Base-by-base conservation (phyloP, 225 moss, liverwort and hornwort species). In the Bryoerythrophyllum caledonicum region DNA sequence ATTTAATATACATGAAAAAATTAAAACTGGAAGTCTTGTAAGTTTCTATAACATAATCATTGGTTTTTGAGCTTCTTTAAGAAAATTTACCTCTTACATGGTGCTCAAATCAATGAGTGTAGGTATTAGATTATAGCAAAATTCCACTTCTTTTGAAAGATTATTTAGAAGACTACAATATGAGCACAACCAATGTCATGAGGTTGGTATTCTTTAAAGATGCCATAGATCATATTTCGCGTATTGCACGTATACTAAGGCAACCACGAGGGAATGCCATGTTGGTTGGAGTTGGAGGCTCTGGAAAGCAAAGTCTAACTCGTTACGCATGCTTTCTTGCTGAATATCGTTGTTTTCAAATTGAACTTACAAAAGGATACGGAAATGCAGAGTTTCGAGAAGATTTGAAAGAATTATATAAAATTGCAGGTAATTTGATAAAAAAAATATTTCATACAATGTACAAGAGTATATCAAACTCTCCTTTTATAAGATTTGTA, bases 241-340 rank as follows among this genome's bases (percentile, higher is more conserved):
- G 88, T 9, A 67, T 91, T 72, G 82, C 94, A 7, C 86, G 96
- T 0, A 80, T 96, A 41, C 77, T 96, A 63, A 77, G 94, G 14
- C 96, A 94, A 65, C 94, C 96, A 3, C 82, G 92, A 62, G 96
- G 96, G 2, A 96, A 96, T 72, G 94, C 96, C n/a, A 94, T 96
- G 94, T 73, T 96, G 43, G 92, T 96, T 2, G 96, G 94, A 79
- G 91, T 96, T 24, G 96, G 96, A 65, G 94, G 96, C 58, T 96
- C 96, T 0, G 96, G 96, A 23, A 96, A 96, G 81, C 96, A 96
- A 79, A 94, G 94, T 65, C 88, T 96, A 4, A 96, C 96, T 9
- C 85, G 92, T 9, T 96, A 43, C 38, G 87, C 79, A 0, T 96
- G 94, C 16, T 96, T 94, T 23, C 67, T 96, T 40, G 91, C 83